Base-by-base conservation (phyloP, 179 eudicot species). In the Drosera spatulata region DNA sequence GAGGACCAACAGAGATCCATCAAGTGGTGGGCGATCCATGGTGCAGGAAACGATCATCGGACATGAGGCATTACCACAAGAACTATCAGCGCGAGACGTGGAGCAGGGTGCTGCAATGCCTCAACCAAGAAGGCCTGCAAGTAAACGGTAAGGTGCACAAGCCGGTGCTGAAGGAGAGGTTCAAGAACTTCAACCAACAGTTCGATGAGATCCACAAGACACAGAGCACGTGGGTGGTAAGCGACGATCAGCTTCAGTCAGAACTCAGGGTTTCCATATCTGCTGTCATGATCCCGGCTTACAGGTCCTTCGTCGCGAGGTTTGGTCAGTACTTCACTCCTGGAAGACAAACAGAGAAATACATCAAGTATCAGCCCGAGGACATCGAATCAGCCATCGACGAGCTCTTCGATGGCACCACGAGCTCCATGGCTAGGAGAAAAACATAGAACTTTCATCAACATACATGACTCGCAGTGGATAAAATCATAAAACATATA, bases 141-240 rank as follows among this genome's bases (percentile, higher is more conserved):
- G 33, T 22, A 22, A 22, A 22, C 33, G 33, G 33, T 22, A 22
- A 22, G 33, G 33, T 22, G 68, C 62, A 61, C 46, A 91, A 85
- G 68, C 72, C 73, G 2, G 69, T 79, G 5, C 50, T 91, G 7
- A 91, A 91, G 55, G 97, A 91, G 59, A 76, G 86, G 66, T 84
- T 91, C 64, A 91, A 91, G 78, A 67, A 51, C 3, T 91, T 91
- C 39, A 87, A 78, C 51, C 73, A 69, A 10, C 66, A 73, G 75
- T 81, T 91, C n/a, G 96, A 91, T 5, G 94, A 91, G 43, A 91
- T 91, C 48, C 79, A 80, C 56, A 82, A 77, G 80, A 74, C 91
- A 15, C 97, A 91, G 52, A 83, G 86, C 58, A 38, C 73, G 6
- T 91, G 97, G 97, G 85, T 87, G 42, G 97, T 91, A 59, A 85